Evolutionary conservation across 768 basidiomycete genomes (phyloP).

Genomic region (Podaxis mareebaensis): DNA sequence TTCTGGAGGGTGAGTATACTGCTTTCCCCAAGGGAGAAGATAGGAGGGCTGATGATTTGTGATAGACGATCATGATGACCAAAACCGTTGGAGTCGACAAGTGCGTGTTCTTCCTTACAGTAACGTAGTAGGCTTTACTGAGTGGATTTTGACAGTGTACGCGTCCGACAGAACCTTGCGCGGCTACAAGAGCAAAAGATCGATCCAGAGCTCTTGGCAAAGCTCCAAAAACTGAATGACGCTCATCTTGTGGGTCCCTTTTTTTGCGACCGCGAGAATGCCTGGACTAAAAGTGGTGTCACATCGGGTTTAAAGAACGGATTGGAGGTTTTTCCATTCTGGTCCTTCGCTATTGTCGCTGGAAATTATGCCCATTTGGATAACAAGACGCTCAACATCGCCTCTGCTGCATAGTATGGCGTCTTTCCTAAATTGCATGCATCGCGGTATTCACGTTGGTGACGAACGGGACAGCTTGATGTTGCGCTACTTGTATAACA

Average conservation of each 20-base stretch:
- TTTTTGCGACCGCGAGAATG: background rate
- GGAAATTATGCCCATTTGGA: conserved; percentile 27
- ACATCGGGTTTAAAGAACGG: background rate
- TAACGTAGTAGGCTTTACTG: background rate
- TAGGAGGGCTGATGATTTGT: background rate
- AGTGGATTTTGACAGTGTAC: background rate
- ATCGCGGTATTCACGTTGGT: background rate
- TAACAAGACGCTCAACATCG: conserved; percentile 26
- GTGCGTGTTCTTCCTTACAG: background rate
- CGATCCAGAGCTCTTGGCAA: background rate
- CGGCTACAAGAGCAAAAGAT: background rate
- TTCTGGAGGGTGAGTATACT: background rate
- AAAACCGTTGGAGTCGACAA: background rate
- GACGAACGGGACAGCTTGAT: background rate
- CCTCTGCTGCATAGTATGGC: conserved; percentile 26
- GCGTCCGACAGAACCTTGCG: background rate
- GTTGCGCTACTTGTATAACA: background rate
- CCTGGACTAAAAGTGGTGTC: no score
- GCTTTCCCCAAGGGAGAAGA: background rate
- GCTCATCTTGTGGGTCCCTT: background rate
- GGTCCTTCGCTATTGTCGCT: conserved; percentile 23
- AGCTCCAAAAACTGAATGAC: background rate
- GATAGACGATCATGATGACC: background rate
- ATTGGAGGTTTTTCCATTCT: conserved; percentile 20
- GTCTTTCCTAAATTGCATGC: conserved; percentile 18